phyloP scores from a whole-genome alignment of 345 rosid species.

The Sonneratia alba region DNA sequence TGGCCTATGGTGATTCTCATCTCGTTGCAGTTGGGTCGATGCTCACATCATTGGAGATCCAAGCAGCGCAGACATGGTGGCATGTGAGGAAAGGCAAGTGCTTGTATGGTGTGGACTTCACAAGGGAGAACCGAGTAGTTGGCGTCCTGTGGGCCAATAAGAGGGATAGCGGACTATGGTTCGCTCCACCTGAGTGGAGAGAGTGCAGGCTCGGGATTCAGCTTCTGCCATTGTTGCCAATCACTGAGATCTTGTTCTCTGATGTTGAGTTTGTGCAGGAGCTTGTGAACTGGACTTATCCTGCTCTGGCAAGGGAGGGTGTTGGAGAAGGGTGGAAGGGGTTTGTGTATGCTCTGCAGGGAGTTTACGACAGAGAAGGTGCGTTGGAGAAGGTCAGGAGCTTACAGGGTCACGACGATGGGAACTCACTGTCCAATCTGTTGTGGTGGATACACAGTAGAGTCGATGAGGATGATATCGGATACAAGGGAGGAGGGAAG shows the following conservation, averaged over 20 bases:
- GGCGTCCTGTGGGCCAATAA: constrained; percentile 87
- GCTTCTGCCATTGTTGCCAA: constrained; percentile 57
- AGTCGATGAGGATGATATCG: constrained; percentile 26
- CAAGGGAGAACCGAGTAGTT: constrained; percentile 62
- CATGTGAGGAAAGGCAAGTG: constrained; percentile 60
- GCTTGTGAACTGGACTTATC: constrained; percentile 78
- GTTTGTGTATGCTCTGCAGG: constrained; percentile 73
- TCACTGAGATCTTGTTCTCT: constrained; percentile 64
- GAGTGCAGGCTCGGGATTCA: constrained; percentile 91
- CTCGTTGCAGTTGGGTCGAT: constrained; percentile 57
- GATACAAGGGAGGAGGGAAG: constrained; percentile 38
- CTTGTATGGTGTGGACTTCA: constrained; percentile 52
- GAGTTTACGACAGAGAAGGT: constrained; percentile 45
- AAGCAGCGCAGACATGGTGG: constrained; percentile 90
- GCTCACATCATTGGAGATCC: constrained; percentile 70
- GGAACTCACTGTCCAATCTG: constrained; percentile 67
- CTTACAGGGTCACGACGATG: constrained; percentile 58
- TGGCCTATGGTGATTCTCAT: constrained; percentile 84
- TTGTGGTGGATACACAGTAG: constrained; percentile 94
- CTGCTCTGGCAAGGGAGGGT: constrained; percentile 53
- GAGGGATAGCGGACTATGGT: constrained; percentile 90
- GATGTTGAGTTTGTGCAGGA: constrained; percentile 41
- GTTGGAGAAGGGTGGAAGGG: constrained; percentile 97
- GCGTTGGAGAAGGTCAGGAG: constrained; percentile 53
- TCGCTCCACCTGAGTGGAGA: constrained; percentile 67